Conservation (phyloP, 192 early-diverging fungal genomes). For the Mortierella alpina region DNA sequence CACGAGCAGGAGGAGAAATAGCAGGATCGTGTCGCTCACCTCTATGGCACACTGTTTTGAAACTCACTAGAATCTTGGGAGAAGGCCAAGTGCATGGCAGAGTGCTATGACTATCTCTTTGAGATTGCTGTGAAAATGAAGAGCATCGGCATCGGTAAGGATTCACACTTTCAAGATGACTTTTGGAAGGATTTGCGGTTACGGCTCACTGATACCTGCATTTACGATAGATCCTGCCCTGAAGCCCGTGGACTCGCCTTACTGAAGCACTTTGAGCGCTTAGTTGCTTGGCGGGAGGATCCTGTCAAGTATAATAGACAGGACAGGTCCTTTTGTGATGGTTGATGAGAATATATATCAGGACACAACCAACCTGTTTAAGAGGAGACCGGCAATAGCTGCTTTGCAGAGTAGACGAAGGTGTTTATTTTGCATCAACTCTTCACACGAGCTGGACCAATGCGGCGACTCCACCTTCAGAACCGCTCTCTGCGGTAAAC, state of each 20-base stretch:
- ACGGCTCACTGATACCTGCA: not conserved
- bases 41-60: not conserved
- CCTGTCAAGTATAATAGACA: no score
- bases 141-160: constrained; percentile 79
- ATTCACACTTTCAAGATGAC: no score
- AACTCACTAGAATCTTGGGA: constrained; percentile 81
- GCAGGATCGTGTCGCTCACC: not conserved
- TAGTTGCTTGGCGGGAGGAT: no score
- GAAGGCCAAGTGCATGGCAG: constrained; percentile 97
- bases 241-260: constrained; percentile 27
- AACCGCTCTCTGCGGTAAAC: constrained; percentile 50
- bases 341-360: no score
- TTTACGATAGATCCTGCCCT: constrained; percentile 27
- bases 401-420: no score
- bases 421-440: not conserved
- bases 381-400: no score
- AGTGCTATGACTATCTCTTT: constrained; percentile 99
- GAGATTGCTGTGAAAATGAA: constrained; percentile 97
- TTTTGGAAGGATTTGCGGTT: not conserved
- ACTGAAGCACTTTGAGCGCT: constrained; percentile 3
- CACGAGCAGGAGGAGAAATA: not conserved
- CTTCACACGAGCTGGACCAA: constrained; percentile 24
- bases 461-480: constrained; percentile 39
- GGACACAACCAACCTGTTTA: no score
- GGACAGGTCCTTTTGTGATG: no score